These are phyloP conservation scores for Emmonsiellopsis sp. DNA, from an alignment of 2,329 filamentous ascomycete genomes.

Conservation along the genomic window DNA sequence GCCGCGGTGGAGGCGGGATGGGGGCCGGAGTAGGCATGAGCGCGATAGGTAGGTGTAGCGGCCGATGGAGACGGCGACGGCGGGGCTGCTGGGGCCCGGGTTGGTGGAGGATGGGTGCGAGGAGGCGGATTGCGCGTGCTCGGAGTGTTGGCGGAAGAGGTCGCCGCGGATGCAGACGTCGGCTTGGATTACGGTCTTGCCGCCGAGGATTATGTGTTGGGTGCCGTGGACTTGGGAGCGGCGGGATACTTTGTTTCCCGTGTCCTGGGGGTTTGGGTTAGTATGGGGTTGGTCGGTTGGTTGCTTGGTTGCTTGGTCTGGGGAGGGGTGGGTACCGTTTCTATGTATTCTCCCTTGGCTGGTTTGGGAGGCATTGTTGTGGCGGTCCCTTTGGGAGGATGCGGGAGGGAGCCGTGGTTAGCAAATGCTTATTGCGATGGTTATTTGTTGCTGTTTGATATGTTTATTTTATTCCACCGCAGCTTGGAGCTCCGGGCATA, in stretches of 20 bases:
- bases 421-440: too few species aligned
- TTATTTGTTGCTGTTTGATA: too few species aligned
- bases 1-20: conserved; percentile 72
- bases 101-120: conserved; percentile 17
- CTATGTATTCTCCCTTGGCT: conserved; percentile 87
- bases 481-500: background rate
- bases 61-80: conserved; percentile 67
- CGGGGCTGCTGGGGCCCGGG: conserved; percentile 19
- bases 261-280: conserved; percentile 53
- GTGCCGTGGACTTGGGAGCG: conserved; percentile 87
- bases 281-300: background rate
- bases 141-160: conserved; percentile 52
- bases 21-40: conserved; percentile 69
- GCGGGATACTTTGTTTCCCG: conserved; percentile 95
- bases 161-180: conserved; percentile 93
- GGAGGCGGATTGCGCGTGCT: conserved; percentile 19
- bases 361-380: conserved; percentile 63
- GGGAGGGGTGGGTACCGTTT: conserved; percentile 56
- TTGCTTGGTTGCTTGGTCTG: background rate
- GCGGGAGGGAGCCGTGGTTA: background rate
- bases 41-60: conserved; percentile 83
- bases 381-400: background rate
- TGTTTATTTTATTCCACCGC: background rate
- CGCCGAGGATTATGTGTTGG: conserved; percentile 94
- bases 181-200: conserved; percentile 90